Evolutionary conservation across 371 early-diverging fungal genomes (phyloP), one percentile per base, ranked within the genome.

Genomic region (Apophysomyces elegans): DNA sequence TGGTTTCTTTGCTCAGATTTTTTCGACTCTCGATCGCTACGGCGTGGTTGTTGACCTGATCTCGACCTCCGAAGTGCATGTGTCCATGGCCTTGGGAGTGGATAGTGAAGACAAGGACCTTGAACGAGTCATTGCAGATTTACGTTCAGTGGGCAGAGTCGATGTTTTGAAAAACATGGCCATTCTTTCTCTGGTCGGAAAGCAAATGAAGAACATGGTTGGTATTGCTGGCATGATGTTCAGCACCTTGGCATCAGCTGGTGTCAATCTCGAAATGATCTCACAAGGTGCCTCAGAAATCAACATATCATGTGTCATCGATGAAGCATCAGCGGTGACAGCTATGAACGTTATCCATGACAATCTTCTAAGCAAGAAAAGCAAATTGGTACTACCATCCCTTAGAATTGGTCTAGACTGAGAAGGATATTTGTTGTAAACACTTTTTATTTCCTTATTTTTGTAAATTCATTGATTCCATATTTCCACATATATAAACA

Each of bases 181-280:
- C 50, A 99, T 99, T 66, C 80, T 99, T 63, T 96, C 96, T 12
- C 87, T 98, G 56, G 97, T 99, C 13, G 99, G 99, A 57, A 86
- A 90, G 61, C 93, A 95, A 70, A 97, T 99, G 97, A 90, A 93
- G 56, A 93, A 95, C 77, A 91, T 93, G 92, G 95, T 97, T 32
- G 99, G 99, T 68, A 91, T 95, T 62, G 93, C 97, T 21, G 92
- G 95, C 12, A 86, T 86, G 70, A 96, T 99, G 96, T 98, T 99
- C 77, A 84, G 86, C 21, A 93, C 94, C 0, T 79, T 99, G 58
- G 97, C 97, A 18, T 87, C 86, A 50, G 89, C 93, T 59, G 85
- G 89, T 61, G 91, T 98, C 70, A 99, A 97, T 73, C 96, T 99
- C 65, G 98, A 98, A 77, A 99, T 98, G 96, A 97, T 98, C 67